phyloP scores from a whole-genome alignment of 768 basidiomycete species.

The Mycena alexandri region DNA sequence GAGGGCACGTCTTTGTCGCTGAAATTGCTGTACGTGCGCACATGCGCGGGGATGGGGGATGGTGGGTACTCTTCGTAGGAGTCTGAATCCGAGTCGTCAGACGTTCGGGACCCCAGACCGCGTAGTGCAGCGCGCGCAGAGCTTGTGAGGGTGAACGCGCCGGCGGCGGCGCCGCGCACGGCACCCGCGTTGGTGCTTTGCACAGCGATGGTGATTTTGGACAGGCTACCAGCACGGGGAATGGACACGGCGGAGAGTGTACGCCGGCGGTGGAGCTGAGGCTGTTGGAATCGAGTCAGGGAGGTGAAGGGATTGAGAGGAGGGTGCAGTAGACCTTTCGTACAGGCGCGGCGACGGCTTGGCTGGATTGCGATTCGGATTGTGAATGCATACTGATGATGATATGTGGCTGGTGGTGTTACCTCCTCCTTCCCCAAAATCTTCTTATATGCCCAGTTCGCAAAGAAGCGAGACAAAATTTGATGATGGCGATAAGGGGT shows the following conservation, averaged over 20 bases:
- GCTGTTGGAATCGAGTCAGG: slow-evolving; percentile 5
- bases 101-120: background rate
- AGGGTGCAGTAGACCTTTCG: background rate
- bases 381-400: slow-evolving; percentile 7
- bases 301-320: background rate
- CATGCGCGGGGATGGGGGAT: background rate
- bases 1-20: slow-evolving; percentile 29
- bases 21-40: slow-evolving; percentile 6
- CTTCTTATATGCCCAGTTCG: background rate
- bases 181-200: slow-evolving; percentile 18
- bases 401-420: background rate
- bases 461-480: background rate
- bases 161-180: slow-evolving; percentile 20
- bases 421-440: background rate
- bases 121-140: slow-evolving; percentile 32
- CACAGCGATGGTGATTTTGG: slow-evolving; percentile 25
- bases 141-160: slow-evolving; percentile 36
- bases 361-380: slow-evolving; percentile 2
- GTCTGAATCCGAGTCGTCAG: slow-evolving; percentile 13
- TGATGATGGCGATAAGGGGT: background rate
- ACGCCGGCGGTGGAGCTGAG: slow-evolving; percentile 21
- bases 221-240: background rate
- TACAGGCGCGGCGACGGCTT: background rate
- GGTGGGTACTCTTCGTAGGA: background rate
- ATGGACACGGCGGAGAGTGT: slow-evolving; percentile 27